Evolutionary conservation across 352 stramenopile genomes (phyloP), one percentile per base, ranked within the genome.

Genomic region (Pythium sukuiense): DNA sequence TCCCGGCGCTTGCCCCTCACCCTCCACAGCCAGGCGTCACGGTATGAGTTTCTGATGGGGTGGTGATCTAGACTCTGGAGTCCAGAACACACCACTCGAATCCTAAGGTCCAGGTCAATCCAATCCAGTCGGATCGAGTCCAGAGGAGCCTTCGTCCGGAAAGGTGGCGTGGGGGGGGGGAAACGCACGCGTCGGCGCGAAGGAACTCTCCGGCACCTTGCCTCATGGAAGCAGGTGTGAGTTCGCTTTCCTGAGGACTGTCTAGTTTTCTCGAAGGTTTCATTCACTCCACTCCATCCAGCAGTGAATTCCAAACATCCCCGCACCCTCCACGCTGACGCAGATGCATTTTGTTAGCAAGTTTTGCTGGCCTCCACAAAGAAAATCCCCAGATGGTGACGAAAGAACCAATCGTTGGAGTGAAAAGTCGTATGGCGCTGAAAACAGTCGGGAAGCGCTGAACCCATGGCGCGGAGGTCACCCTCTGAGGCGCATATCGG

Each of bases 171-270:
- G 8, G 11, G 35, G 14, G 11, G 35, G 14, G 9, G 30, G 30
- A 24, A 30, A 29, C 20, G 14, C 41, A 49, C 20, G 43, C 20
- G 49, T 39, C 49, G 49, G 49, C 49, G 49, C 49, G 49, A 55
- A 55, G 49, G 49, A 55, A 55, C 49, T 39, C 49, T 55, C 49
- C 27, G 24, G 49, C 26, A 55, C 26, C 26, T 20, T 6, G 26
- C 26, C 12, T 8, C 39, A 24, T 13, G 12, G 39, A 48, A 35
- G 32, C 32, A 9, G 32, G 32, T 35, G 32, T 16, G 7, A 16
- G 6, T 41, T 41, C 11, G 6, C 8, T 41, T 41, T 41, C 6
- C 35, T 14, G 35, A 2, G 7, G 35, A 41, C 35, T 41, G 35
- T 41, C 20, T 24, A 24, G 20, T 24, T 41, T 41, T 11, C 35